Conservation (phyloP, 2,329 filamentous ascomycete genomes). For the Albophoma yamanashiensis region DNA sequence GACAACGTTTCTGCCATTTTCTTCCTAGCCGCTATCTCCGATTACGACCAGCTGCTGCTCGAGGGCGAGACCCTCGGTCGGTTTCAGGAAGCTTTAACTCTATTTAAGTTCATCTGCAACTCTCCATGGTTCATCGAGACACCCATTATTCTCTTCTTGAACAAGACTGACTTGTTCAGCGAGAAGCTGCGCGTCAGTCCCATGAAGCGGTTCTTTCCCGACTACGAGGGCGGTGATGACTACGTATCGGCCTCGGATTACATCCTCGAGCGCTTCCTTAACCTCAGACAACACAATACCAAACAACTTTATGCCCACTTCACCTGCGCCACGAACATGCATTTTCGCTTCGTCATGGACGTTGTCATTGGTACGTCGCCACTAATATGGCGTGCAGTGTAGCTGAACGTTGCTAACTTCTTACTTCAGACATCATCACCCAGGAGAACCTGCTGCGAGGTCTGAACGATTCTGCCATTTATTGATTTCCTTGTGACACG, state of each 20-base stretch:
- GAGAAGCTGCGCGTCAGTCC: slow-evolving; percentile 72
- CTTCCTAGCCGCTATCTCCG: slow-evolving; percentile 92
- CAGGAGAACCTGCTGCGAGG: too few species aligned
- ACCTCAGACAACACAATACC: slow-evolving; percentile 95
- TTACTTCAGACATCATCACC: too few species aligned
- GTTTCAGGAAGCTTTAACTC: slow-evolving; percentile 81
- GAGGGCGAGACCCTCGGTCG: slow-evolving; percentile 94
- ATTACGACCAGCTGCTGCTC: slow-evolving; percentile 92
- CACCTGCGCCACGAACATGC: slow-evolving; percentile 96
- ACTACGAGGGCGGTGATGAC: slow-evolving; percentile 91
- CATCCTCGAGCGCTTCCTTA: slow-evolving; percentile 97
- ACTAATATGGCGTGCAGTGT: too few species aligned
- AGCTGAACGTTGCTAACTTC: too few species aligned
- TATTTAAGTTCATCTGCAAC: slow-evolving; percentile 83
- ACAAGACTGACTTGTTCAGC: slow-evolving; percentile 86
- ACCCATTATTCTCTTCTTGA: slow-evolving; percentile 79
- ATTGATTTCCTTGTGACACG: too few species aligned
- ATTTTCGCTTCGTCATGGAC: slow-evolving; percentile 99
- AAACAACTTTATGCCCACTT: slow-evolving; percentile 99
- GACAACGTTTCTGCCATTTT: slow-evolving; percentile 96
- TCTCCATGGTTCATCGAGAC: slow-evolving; percentile 87
- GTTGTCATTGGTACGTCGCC: slow-evolving; percentile 79
- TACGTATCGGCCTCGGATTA: slow-evolving; percentile 96
- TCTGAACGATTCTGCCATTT: too few species aligned
- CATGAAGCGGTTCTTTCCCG: slow-evolving; percentile 84